Evolutionary conservation across 2,329 filamentous ascomycete genomes (phyloP).

Genomic region (Neofusicoccum sp.): DNA sequence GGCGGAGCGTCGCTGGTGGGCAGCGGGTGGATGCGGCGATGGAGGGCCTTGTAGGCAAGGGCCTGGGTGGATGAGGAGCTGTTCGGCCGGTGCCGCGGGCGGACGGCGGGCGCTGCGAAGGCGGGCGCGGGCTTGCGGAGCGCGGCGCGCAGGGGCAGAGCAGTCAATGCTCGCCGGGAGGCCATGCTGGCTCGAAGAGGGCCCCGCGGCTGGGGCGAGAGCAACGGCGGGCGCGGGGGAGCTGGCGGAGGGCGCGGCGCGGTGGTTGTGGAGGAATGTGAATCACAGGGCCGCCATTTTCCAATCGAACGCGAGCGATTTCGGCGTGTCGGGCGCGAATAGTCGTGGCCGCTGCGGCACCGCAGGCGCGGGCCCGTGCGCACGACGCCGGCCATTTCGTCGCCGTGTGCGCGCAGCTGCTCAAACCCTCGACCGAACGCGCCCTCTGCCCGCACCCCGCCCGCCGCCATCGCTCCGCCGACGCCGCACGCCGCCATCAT

Average conservation of each 20-base stretch:
- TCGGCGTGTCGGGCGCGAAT: not conserved
- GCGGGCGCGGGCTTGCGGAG: conserved; percentile 23
- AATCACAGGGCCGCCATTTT: conserved; percentile 13
- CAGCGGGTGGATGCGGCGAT: conserved; percentile 83
- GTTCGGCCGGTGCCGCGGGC: conserved; percentile 37
- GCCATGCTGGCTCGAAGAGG: conserved; percentile 36
- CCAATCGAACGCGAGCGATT: conserved; percentile 15
- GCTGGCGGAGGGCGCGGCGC: not conserved
- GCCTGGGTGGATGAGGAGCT: conserved; percentile 77
- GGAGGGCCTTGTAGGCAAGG: conserved; percentile 94
- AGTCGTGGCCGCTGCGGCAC: not conserved
- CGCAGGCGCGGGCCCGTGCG: not conserved
- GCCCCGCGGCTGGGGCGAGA: not conserved
- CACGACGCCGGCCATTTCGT: conserved; percentile 5
- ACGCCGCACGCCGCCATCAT: conserved; percentile 44
- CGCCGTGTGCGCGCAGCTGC: conserved; percentile 7
- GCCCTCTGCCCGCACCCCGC: not conserved
- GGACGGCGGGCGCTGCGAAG: conserved; percentile 23
- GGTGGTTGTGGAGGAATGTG: conserved; percentile 12
- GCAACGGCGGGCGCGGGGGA: conserved; percentile 1
- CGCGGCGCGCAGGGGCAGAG: conserved; percentile 35
- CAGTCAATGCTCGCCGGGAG: conserved; percentile 39
- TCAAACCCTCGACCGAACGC: not conserved
- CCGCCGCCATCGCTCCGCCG: not conserved
- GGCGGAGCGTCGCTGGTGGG: conserved; percentile 72